Conservation (phyloP, 129 eudicot genomes). For the Logfia minima region DNA sequence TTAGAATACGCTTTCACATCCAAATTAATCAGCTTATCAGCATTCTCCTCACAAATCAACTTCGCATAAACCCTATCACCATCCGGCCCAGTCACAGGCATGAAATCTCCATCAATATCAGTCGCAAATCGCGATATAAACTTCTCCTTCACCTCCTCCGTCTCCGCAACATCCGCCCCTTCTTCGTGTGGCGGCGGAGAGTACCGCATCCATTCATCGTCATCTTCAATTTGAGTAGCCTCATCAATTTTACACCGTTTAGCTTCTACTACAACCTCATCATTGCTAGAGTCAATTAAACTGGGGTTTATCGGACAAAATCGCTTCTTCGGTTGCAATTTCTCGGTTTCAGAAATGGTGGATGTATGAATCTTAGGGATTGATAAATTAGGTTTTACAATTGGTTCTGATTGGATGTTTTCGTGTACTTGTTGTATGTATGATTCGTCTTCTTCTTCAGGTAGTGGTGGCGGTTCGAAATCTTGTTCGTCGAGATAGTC, state of each 20-base stretch:
- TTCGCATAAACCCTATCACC: slow-evolving; percentile 96
- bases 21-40: slow-evolving; percentile 40
- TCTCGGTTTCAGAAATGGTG: slow-evolving; percentile 15
- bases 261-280: slow-evolving; percentile 12
- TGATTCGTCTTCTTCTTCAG: slow-evolving; percentile 12
- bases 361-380: slow-evolving; percentile 20
- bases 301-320: slow-evolving; percentile 32
- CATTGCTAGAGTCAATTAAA: not conserved
- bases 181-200: slow-evolving; percentile 36
- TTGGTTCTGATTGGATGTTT: slow-evolving; percentile 17
- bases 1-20: slow-evolving; percentile 34
- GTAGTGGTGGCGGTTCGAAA: slow-evolving; percentile 35
- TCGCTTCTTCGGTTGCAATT: slow-evolving; percentile 47
- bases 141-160: slow-evolving; percentile 45
- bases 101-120: slow-evolving; percentile 80
- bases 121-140: slow-evolving; percentile 58
- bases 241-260: slow-evolving; percentile 43
- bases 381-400: slow-evolving; percentile 26
- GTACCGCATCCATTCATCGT: slow-evolving; percentile 55
- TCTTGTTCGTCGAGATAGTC: slow-evolving; percentile 43
- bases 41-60: slow-evolving; percentile 36
- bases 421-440: slow-evolving; percentile 2
- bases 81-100: slow-evolving; percentile 81
- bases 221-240: slow-evolving; percentile 18
- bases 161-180: slow-evolving; percentile 20